These are phyloP conservation scores for Hexamita inflata DNA, from an alignment of 208 protist species.

Conservation along the genomic window DNA sequence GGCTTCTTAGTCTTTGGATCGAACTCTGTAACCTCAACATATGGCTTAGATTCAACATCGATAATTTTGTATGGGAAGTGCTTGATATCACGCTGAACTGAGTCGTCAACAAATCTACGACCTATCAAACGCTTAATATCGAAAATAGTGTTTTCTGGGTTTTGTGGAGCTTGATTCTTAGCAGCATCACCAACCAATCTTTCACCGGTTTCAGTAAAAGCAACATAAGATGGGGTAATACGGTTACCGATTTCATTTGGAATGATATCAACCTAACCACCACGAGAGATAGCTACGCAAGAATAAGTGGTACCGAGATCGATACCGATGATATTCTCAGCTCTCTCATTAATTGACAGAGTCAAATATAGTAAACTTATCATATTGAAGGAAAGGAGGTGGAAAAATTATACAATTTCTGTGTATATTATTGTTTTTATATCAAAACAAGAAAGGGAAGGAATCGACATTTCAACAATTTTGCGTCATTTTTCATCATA, in stretches of 20 bases:
- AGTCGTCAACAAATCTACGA: slow-evolving; percentile 54
- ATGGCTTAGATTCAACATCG: slow-evolving; percentile 53
- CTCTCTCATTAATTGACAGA: too few species aligned
- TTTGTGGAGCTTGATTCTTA: slow-evolving; percentile 64
- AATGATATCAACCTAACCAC: slow-evolving; percentile 55
- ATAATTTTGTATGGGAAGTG: slow-evolving; percentile 69
- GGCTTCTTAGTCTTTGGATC: not conserved
- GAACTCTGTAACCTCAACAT: slow-evolving; percentile 39
- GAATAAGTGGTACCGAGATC: slow-evolving; percentile 41
- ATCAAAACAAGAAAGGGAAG: too few species aligned
- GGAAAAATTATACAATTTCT: too few species aligned
- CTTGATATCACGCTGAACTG: slow-evolving; percentile 41
- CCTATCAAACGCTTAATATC: slow-evolving; percentile 74
- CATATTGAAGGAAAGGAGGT: too few species aligned
- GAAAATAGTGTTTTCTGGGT: slow-evolving; percentile 71
- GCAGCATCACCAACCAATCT: slow-evolving; percentile 60
- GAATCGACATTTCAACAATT: too few species aligned
- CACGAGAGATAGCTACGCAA: slow-evolving; percentile 28
- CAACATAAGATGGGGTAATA: slow-evolving; percentile 65
- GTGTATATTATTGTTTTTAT: too few species aligned
- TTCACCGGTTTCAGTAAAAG: slow-evolving; percentile 63
- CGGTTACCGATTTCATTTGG: slow-evolving; percentile 58
- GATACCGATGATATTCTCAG: slow-evolving; percentile 36
- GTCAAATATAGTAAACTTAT: too few species aligned
- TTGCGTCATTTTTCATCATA: too few species aligned